Conservation (phyloP, 116 monocot species). For the Zostera marina region DNA sequence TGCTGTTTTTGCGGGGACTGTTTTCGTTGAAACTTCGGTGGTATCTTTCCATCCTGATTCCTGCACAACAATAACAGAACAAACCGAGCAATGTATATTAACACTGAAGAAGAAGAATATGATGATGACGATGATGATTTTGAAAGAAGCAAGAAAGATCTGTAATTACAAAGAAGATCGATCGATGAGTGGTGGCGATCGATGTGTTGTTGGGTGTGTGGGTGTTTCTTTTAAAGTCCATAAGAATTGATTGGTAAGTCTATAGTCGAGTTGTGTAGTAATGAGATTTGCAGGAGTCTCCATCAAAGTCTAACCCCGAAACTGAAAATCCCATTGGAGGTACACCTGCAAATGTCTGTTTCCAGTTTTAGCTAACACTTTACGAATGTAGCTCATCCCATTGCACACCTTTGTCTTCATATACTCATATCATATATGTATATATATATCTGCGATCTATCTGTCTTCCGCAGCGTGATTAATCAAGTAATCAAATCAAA, state of each 20-base stretch:
- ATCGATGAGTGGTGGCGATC: too few relatives aligned
- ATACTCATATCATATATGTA: too few relatives aligned
- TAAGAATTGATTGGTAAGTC: background rate
- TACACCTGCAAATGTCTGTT: constrained; percentile 29
- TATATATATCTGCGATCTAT: too few relatives aligned
- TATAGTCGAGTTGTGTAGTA: constrained; percentile 9
- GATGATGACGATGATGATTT: too few relatives aligned
- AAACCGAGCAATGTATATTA: background rate
- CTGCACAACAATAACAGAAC: background rate
- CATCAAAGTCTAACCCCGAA: constrained; percentile 37
- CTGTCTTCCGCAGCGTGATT: too few relatives aligned
- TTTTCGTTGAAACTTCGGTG: background rate
- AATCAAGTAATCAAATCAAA: too few relatives aligned
- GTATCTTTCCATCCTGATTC: background rate
- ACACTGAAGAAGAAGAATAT: too few relatives aligned
- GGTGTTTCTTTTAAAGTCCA: constrained; percentile 4
- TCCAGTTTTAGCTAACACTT: constrained; percentile 16
- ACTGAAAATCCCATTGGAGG: constrained; percentile 49
- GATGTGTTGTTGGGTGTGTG: background rate
- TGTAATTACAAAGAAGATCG: too few relatives aligned
- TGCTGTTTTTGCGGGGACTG: background rate
- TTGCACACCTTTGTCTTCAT: constrained; percentile 7
- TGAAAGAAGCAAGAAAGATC: too few relatives aligned
- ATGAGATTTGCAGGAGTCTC: constrained; percentile 17
- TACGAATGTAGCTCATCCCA: constrained; percentile 16